phyloP scores from a whole-genome alignment of 345 rosid genomes.

The Lumnitzera littorea region DNA sequence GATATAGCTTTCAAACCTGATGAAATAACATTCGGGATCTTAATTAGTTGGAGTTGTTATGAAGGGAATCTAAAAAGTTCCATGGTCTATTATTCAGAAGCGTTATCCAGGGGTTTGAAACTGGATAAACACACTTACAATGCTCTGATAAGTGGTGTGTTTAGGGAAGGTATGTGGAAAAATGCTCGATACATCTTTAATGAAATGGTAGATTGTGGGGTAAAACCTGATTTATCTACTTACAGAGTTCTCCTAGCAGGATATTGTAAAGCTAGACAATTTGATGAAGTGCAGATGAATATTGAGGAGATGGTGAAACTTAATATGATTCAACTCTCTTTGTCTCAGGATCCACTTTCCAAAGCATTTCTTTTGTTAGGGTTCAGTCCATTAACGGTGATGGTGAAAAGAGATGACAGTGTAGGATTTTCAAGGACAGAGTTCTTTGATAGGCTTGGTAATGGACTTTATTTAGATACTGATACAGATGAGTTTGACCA shows the following conservation, averaged over 20 bases:
- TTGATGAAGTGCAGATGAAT: constrained; percentile 47
- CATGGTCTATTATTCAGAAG: constrained; percentile 40
- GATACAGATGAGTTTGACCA: constrained; percentile 51
- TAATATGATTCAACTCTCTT: constrained; percentile 39
- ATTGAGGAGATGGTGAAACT: constrained; percentile 43
- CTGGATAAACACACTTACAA: constrained; percentile 41
- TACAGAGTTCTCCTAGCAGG: constrained; percentile 55
- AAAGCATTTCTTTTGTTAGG: constrained; percentile 53
- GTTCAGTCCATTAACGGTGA: constrained; percentile 47
- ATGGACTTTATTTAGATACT: constrained; percentile 73
- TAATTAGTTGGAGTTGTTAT: constrained; percentile 63
- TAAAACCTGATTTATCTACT: constrained; percentile 30
- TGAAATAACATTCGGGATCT: constrained; percentile 54
- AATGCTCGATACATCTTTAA: constrained; percentile 36
- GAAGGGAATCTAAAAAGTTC: constrained; percentile 49
- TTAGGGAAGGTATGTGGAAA: constrained; percentile 49
- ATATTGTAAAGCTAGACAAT: constrained; percentile 62
- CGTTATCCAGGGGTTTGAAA: constrained; percentile 44
- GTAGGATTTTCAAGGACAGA: constrained; percentile 45
- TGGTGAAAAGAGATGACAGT: constrained; percentile 63
- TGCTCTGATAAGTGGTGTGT: constrained; percentile 53
- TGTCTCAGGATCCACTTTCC: constrained; percentile 49
- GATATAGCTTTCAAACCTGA: constrained; percentile 48
- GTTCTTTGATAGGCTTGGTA: constrained; percentile 71
- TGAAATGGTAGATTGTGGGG: constrained; percentile 53